Percentiles rank a stretch among this genome's conserved stretches.
Evolutionary conservation across 2,329 filamentous ascomycete genomes (phyloP).

Genomic region (Clarireedia hainanense): DNA sequence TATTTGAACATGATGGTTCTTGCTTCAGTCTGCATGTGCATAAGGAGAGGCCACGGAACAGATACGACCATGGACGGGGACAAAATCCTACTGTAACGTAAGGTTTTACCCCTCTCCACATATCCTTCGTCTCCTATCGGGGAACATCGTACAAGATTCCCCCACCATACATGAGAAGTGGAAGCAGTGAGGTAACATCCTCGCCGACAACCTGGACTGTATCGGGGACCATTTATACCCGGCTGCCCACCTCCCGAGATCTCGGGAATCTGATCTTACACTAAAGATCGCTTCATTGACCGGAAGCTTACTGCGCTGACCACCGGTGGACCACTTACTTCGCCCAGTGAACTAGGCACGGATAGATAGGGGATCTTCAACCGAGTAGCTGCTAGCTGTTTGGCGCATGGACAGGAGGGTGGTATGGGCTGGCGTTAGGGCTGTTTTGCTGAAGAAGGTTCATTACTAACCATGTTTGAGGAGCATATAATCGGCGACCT

Average conservation of each 20-base stretch:
- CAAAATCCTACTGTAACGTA: background rate
- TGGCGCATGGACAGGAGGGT: no score
- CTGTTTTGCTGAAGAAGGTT: background rate
- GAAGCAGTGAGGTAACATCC: constrained; percentile 1
- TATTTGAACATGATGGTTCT: no score
- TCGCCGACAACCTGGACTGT: constrained; percentile 2
- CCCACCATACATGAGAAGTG: background rate
- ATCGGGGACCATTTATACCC: constrained; percentile 8
- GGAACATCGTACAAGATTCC: background rate
- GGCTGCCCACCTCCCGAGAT: constrained; percentile 7
- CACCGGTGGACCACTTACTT: background rate
- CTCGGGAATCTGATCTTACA: constrained; percentile 7
- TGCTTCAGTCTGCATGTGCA: constrained; percentile 2
- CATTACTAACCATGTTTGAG: background rate
- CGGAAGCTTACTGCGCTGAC: background rate
- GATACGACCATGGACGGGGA: background rate
- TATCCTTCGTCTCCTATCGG: background rate
- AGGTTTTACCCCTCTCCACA: background rate
- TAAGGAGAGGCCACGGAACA: no score
- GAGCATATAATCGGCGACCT: constrained; percentile 10
- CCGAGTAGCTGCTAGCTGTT: no score
- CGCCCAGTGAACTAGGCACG: background rate
- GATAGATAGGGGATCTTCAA: background rate
- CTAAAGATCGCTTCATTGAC: background rate
- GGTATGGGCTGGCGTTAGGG: background rate